A percentile compares a stretch with the other conserved stretches of the same genome.
phyloP scores from a whole-genome alignment of 108 stramenopile genomes.

The Cyclotella kingstonii region DNA sequence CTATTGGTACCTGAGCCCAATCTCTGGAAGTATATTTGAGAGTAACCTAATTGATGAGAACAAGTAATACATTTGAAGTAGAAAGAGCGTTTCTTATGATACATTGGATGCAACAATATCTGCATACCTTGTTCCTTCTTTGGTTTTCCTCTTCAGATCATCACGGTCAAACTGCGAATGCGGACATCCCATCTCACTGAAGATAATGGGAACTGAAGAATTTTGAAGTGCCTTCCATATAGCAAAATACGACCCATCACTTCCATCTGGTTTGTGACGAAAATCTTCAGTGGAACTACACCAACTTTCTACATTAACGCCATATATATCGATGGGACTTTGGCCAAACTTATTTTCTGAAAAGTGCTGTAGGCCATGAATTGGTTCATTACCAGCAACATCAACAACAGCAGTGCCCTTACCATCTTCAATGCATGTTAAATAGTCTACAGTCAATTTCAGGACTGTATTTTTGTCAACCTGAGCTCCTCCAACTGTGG shows the following conservation, averaged over 20 bases:
- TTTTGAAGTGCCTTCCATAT: slow-evolving; percentile 38
- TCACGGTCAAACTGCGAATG: slow-evolving; percentile 53
- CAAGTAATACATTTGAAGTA: too few relatives aligned
- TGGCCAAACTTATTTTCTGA: slow-evolving; percentile 14
- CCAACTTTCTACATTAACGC: slow-evolving; percentile 69
- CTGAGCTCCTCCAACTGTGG: slow-evolving; percentile 32
- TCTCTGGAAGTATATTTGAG: slow-evolving; percentile 16
- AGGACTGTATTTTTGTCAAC: slow-evolving; percentile 32
- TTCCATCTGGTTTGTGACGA: slow-evolving; percentile 48
- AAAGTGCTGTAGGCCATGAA: slow-evolving; percentile 12
- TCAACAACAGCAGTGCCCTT: slow-evolving; percentile 8
- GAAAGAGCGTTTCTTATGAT: too few relatives aligned
- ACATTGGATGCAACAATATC: not conserved
- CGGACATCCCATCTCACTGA: slow-evolving; percentile 71
- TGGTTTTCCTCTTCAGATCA: slow-evolving; percentile 27
- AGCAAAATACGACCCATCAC: slow-evolving; percentile 42
- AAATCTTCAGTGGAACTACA: slow-evolving; percentile 57
- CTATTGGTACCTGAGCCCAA: slow-evolving; percentile 51
- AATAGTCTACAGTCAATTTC: slow-evolving; percentile 51
- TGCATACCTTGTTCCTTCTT: slow-evolving; percentile 19
- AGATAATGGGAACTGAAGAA: slow-evolving; percentile 50
- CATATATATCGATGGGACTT: slow-evolving; percentile 44
- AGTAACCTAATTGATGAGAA: not conserved
- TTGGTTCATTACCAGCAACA: slow-evolving; percentile 7
- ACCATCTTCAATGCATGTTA: slow-evolving; percentile 37